Conservation (phyloP, 1,139 yeast genomes). For the Geotrichum klebahnii region DNA sequence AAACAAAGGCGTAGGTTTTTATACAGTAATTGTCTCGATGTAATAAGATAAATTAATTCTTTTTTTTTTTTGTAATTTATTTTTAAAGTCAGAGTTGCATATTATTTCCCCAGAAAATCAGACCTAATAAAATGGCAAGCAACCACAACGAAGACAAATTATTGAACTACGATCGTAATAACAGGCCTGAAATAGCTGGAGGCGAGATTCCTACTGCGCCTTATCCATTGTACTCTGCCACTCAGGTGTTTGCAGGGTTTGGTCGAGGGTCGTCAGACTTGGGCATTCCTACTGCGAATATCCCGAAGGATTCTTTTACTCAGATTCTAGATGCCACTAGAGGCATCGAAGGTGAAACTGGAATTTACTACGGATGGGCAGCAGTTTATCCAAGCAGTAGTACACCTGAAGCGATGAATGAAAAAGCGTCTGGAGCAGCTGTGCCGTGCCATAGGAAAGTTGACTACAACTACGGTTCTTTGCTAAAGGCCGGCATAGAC, state of each 20-base stretch:
- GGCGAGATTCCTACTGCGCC: conserved; percentile 56
- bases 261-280: conserved; percentile 93
- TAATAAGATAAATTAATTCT: too few species aligned
- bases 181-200: conserved; percentile 37
- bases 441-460: conserved; percentile 30
- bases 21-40: too few species aligned
- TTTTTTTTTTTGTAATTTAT: background rate
- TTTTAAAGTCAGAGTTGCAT: background rate
- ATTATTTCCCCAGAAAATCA: background rate
- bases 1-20: background rate
- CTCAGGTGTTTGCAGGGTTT: conserved; percentile 75
- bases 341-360: conserved; percentile 47
- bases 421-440: conserved; percentile 19
- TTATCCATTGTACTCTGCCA: conserved; percentile 55
- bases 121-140: background rate
- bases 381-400: conserved; percentile 34
- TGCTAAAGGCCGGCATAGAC: conserved; percentile 43
- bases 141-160: background rate
- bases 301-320: conserved; percentile 60
- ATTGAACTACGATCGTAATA: background rate
- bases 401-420: conserved; percentile 5
- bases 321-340: conserved; percentile 41
- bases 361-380: conserved; percentile 90
- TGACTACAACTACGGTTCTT: conserved; percentile 59
- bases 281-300: conserved; percentile 94